These are phyloP conservation scores for Tetracladium marchalianum DNA, from an alignment of 495 filamentous ascomycete species.

Conservation along the genomic window DNA sequence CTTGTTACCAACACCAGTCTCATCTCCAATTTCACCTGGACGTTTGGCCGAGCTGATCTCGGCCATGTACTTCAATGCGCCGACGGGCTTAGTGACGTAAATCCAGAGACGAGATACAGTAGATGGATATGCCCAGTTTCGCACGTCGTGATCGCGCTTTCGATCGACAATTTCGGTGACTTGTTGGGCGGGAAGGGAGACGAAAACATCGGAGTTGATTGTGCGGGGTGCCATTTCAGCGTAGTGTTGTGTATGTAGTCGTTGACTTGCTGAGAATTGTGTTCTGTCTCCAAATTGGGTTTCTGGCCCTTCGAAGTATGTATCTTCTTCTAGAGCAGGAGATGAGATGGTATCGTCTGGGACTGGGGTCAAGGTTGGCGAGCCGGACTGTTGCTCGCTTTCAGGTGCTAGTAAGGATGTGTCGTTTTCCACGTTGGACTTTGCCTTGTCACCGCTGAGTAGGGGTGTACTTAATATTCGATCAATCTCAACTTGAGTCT, in stretches of 20 bases:
- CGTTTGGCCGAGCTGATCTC: constrained; percentile 26
- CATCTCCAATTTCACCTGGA: constrained; percentile 30
- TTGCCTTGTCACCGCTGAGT: neutral
- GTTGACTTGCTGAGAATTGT: constrained; percentile 39
- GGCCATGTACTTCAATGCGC: constrained; percentile 40
- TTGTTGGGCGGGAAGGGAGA: constrained; percentile 29
- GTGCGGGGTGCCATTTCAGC: constrained; percentile 34
- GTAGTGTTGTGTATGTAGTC: constrained; percentile 33
- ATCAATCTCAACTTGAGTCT: constrained; percentile 22
- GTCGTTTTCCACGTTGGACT: no score
- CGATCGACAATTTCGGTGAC: constrained; percentile 30
- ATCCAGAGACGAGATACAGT: constrained; percentile 38
- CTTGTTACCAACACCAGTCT: constrained; percentile 31
- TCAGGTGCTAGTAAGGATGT: no score
- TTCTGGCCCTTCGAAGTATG: constrained; percentile 6
- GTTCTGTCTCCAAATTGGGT: constrained; percentile 25
- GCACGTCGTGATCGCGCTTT: constrained; percentile 33
- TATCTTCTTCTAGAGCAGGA: neutral
- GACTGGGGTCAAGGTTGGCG: neutral
- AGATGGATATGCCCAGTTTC: constrained; percentile 30
- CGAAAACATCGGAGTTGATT: constrained; percentile 34
- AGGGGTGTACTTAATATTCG: constrained; percentile 4
- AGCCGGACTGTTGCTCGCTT: no score
- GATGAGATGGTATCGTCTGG: neutral
- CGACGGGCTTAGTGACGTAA: constrained; percentile 27